phyloP scores from a whole-genome alignment of 2,329 filamentous ascomycete genomes.

The Pseudonectria foliicola region DNA sequence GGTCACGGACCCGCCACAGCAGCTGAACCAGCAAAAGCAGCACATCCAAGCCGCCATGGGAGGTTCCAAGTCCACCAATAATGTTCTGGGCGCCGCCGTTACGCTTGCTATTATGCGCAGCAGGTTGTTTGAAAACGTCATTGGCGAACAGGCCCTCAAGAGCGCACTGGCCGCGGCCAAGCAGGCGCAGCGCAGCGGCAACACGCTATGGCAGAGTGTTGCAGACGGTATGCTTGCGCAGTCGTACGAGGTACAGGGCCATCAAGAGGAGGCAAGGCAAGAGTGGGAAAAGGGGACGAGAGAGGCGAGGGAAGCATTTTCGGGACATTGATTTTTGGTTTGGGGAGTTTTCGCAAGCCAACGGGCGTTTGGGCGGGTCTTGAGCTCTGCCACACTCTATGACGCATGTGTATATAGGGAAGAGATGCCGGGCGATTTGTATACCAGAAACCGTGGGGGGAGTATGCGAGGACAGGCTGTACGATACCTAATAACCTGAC shows the following conservation, averaged over 20 bases:
- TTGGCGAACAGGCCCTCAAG: slow-evolving; percentile 74
- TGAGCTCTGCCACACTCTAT: slow-evolving; percentile 15
- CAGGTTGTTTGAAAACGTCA: slow-evolving; percentile 72
- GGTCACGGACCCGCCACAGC: slow-evolving; percentile 51
- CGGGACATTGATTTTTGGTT: slow-evolving; percentile 21
- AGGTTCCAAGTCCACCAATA: slow-evolving; percentile 60
- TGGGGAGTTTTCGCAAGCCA: slow-evolving; percentile 3
- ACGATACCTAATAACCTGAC: slow-evolving; percentile 11
- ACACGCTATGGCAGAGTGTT: slow-evolving; percentile 72
- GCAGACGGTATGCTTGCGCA: slow-evolving; percentile 72
- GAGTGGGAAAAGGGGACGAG: slow-evolving; percentile 35
- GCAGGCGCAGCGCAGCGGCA: slow-evolving; percentile 63
- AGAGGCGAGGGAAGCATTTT: slow-evolving; percentile 37
- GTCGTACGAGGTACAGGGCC: slow-evolving; percentile 66
- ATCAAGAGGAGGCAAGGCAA: slow-evolving; percentile 36
- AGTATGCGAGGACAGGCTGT: slow-evolving; percentile 9
- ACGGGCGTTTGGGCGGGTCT: slow-evolving; percentile 10
- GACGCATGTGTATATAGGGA: slow-evolving; percentile 10
- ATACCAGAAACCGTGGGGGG: slow-evolving; percentile 14
- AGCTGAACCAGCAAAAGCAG: slow-evolving; percentile 71
- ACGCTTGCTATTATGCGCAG: slow-evolving; percentile 79
- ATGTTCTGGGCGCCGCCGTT: slow-evolving; percentile 75
- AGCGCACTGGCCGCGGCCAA: slow-evolving; percentile 62
- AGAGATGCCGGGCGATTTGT: slow-evolving; percentile 20
- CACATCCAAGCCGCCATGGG: slow-evolving; percentile 67